Evolutionary conservation across 2,329 filamentous ascomycete species (phyloP).

Genomic region (Pezicula neosporulosa): DNA sequence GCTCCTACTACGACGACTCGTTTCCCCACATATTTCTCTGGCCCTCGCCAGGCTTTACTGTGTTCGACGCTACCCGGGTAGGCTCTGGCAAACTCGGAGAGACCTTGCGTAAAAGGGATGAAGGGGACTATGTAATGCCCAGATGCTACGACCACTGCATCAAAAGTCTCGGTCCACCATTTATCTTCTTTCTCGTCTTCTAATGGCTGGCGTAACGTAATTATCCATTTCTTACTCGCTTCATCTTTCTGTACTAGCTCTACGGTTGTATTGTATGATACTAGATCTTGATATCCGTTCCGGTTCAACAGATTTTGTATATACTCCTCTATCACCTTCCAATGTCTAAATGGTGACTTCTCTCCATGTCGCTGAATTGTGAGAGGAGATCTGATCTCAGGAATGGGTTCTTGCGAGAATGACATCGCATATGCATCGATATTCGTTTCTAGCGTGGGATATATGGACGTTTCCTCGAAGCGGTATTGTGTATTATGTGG

Average conservation of each 20-base stretch:
- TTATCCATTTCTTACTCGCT: slow-evolving; percentile 42
- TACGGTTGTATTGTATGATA: slow-evolving; percentile 57
- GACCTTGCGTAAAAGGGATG: slow-evolving; percentile 56
- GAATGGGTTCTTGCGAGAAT: slow-evolving; percentile 54
- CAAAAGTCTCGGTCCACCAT: slow-evolving; percentile 63
- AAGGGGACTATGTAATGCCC: slow-evolving; percentile 66
- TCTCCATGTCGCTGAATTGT: slow-evolving; percentile 47
- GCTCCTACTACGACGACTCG: slow-evolving; percentile 57
- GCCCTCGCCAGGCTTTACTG: slow-evolving; percentile 69
- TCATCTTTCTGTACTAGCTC: slow-evolving; percentile 51
- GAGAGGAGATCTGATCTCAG: slow-evolving; percentile 35
- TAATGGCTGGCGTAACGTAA: slow-evolving; percentile 45
- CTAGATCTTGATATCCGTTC: slow-evolving; percentile 47
- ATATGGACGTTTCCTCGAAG: slow-evolving; percentile 56
- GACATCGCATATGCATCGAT: slow-evolving; percentile 57
- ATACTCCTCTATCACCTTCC: slow-evolving; percentile 53
- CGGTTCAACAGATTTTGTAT: slow-evolving; percentile 48
- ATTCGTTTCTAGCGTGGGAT: slow-evolving; percentile 64
- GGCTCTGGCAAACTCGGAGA: slow-evolving; percentile 50
- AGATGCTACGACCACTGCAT: slow-evolving; percentile 62
- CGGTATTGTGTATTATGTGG: slow-evolving; percentile 41
- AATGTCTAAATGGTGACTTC: slow-evolving; percentile 59
- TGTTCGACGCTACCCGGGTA: slow-evolving; percentile 56
- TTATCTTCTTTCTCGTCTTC: slow-evolving; percentile 40
- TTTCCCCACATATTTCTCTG: slow-evolving; percentile 54